These are phyloP conservation scores for Penicillium turbatum DNA, from an alignment of 495 filamentous ascomycete species.

Conservation along the genomic window DNA sequence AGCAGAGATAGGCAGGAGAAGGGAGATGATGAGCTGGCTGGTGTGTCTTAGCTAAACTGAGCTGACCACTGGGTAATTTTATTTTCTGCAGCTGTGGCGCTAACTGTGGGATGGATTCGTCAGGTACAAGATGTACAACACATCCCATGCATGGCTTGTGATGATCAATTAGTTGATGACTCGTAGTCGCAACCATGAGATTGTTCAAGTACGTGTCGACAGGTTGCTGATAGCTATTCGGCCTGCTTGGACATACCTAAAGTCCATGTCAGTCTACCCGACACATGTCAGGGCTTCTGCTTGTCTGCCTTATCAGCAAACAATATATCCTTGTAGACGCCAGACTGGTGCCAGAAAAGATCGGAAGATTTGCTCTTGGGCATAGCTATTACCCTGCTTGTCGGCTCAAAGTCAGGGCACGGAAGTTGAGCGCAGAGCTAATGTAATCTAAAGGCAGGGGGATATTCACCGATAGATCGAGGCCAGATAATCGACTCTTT, in stretches of 20 bases:
- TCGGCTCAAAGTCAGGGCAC: not conserved
- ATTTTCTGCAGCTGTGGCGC: not conserved
- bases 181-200: not conserved
- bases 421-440: not conserved
- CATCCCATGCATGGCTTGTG: conserved; percentile 1
- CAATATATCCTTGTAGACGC: not conserved
- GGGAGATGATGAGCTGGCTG: conserved; percentile 7
- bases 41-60: not conserved
- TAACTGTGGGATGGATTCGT: not conserved
- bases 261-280: conserved; percentile 2
- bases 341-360: not conserved
- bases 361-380: not conserved
- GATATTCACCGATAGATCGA: not conserved
- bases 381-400: not conserved
- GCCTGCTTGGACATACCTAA: conserved; percentile 2
- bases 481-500: not conserved
- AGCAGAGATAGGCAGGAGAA: not conserved
- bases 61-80: not conserved
- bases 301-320: not conserved
- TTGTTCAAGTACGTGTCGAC: not conserved
- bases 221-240: not conserved
- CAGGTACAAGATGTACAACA: conserved; percentile 11
- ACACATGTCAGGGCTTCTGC: not conserved
- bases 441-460: not conserved
- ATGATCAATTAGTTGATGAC: conserved; percentile 3